Evolutionary conservation across 176 grass and related monocot species (phyloP), one percentile per base, ranked within the genome.

Genomic region (Puya raimondii): DNA sequence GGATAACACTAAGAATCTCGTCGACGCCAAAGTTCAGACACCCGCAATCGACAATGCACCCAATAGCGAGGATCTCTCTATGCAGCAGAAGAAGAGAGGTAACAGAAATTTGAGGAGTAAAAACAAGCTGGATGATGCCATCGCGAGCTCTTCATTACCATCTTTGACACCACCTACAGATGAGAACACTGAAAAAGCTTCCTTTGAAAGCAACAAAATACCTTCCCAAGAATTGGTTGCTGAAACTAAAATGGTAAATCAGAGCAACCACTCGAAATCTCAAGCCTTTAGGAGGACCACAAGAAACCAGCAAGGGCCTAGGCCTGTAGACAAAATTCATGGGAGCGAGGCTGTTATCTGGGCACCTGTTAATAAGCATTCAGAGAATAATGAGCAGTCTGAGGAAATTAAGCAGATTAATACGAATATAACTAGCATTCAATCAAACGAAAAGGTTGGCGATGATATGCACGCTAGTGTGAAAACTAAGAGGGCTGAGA

Each of bases 401-500:
- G 94, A 80, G 27, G 87, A 87, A 73, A 64, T 64, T 54, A 67
- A 6, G 7, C 63, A 23, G 17, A 79, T 64, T 2, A 10, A 11
- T 67, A n/a, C 64, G 57, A 68, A 71, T 61, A 59, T 59, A 50
- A 59, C 72, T 75, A 66, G 52, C 20, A 64, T 63, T 69, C 69
- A 78, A 72, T 48, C 74, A 53, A 47, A 50, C 77, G 80, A 69
- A 58, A 87, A 77, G 78, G 65, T 51, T 67, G 74, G 20, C 7
- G 78, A 68, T 11, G 82, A 88, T 64, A 69, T 69, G 49, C 85
- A 85, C 18, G 80, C 80, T 80, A 73, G 75, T 58, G 84, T 77
- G 50, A 85, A 74, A 84, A 78, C 77, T 84, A 93, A 91, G 75
- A 99, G 94, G 76, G 90, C 94, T 65, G 94, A 99, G 82, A 93